These are phyloP conservation scores for Lanmaoa rubissima DNA, from an alignment of 768 basidiomycete genomes.

Conservation along the genomic window DNA sequence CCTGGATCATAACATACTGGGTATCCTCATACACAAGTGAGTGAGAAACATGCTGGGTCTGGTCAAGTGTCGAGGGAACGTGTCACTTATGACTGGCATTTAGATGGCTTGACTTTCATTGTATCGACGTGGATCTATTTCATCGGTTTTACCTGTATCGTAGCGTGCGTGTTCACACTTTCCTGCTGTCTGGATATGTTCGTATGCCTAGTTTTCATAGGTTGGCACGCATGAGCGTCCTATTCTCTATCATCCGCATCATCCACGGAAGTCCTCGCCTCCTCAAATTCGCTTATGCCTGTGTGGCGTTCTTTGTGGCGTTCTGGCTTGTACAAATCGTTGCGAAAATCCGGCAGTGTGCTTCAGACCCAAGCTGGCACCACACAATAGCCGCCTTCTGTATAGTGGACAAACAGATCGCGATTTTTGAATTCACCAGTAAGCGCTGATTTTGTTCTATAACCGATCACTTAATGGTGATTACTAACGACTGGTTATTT, in stretches of 20 bases:
- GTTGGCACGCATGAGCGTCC: conserved; percentile 6
- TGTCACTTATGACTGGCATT: not conserved
- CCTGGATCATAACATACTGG: conserved; percentile 5
- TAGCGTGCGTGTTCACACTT: not conserved
- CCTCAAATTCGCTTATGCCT: not conserved
- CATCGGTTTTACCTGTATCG: not conserved
- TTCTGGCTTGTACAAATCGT: conserved; percentile 1
- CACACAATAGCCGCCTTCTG: not conserved
- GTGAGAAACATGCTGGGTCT: not conserved
- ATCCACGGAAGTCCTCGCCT: not conserved
- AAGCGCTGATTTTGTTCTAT: no score
- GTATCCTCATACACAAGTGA: not conserved
- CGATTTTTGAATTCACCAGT: not conserved
- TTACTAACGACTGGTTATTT: not conserved
- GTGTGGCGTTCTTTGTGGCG: not conserved
- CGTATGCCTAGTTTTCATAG: not conserved
- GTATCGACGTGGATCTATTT: not conserved
- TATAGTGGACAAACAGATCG: not conserved
- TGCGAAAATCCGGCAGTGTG: not conserved
- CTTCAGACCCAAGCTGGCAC: not conserved
- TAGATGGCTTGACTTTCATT: not conserved
- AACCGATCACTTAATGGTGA: not conserved
- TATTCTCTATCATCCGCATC: conserved; percentile 14
- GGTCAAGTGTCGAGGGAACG: not conserved
- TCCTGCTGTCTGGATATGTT: no score